Base-by-base conservation (phyloP, 1,284 basidiomycete genomes). In the Ustilago hordei region DNA sequence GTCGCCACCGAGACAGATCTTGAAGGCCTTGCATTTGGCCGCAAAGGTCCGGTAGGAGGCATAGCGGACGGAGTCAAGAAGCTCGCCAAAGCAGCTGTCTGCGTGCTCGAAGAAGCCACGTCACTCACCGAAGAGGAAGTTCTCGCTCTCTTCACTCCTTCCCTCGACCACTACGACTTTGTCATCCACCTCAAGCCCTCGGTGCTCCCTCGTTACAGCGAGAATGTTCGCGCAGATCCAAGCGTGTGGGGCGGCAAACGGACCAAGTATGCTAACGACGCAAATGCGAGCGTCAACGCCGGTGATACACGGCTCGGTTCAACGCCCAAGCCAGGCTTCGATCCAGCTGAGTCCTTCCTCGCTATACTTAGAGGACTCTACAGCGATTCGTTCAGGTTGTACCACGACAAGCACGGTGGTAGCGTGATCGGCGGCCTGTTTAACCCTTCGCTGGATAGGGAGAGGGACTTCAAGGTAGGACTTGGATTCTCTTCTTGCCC, bases 321-420 rank as follows among this genome's bases (percentile, higher is more conserved):
- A 23, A 57, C 59, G 13, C 56, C 74, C 7, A 78, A 80, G 23
- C 73, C 81, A 0, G 83, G 69, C 1, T 95, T 95, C 81, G 94
- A 98, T 86, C 93, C 94, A 0, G 92, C 91, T 0, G 87, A 87
- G n/a, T 83, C 91, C 67, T 89, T 95, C 45, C 90, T 92, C 71
- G 82, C 88, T 36, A 92, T 84, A 55, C 67, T 84, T 8, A 31
- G 95, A 91, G 88, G 89, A n/a, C 87, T 91, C 5, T 97, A 94
- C 86, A 88, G 90, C 8, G 92, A 95, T 79, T 91, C 92, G 0
- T 89, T 93, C 77, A 90, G 93, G 60, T 89, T 97, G 57, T 99
- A 98, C 89, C 91, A 91, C 82, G 96, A 99, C 81, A 87, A 89
- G 0, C 89, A 91, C 41, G 97, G 97, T 15, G 95, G 96, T 0